Percentiles rank a stretch among this genome's conserved stretches.
These are phyloP conservation scores for Ballota nigra DNA, from an alignment of 257 asterid genomes.

Conservation along the genomic window DNA sequence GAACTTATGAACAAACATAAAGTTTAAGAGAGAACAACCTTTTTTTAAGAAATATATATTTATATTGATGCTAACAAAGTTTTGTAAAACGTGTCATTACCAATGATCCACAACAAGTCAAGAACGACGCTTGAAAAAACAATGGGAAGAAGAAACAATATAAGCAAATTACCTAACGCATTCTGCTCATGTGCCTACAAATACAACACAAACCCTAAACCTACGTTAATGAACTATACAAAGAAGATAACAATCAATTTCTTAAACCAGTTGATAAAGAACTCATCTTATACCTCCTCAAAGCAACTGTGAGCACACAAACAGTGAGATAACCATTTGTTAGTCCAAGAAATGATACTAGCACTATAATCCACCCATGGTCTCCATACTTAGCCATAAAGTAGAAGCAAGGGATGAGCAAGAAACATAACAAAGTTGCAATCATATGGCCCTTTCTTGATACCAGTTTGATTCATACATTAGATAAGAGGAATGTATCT, in stretches of 20 bases:
- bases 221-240: not conserved
- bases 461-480: conserved; percentile 41
- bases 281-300: conserved; percentile 71
- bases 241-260: not conserved
- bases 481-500: conserved; percentile 63
- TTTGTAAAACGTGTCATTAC: conserved; percentile 39
- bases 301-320: conserved; percentile 68
- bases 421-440: conserved; percentile 48
- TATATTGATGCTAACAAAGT: too few relatives aligned
- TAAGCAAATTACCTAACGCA: conserved; percentile 83
- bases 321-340: conserved; percentile 85
- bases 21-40: too few relatives aligned
- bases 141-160: conserved; percentile 68
- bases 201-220: not conserved
- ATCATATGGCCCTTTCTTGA: conserved; percentile 59
- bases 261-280: not conserved
- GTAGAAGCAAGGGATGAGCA: conserved; percentile 76
- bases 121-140: conserved; percentile 64
- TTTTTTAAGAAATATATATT: too few relatives aligned
- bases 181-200: conserved; percentile 94
- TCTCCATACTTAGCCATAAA: conserved; percentile 84
- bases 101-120: conserved; percentile 89
- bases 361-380: conserved; percentile 76
- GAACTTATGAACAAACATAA: too few relatives aligned
- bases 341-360: conserved; percentile 66